Evolutionary conservation across 331 rosid species (phyloP).

Genomic region (Cydonia oblonga): DNA sequence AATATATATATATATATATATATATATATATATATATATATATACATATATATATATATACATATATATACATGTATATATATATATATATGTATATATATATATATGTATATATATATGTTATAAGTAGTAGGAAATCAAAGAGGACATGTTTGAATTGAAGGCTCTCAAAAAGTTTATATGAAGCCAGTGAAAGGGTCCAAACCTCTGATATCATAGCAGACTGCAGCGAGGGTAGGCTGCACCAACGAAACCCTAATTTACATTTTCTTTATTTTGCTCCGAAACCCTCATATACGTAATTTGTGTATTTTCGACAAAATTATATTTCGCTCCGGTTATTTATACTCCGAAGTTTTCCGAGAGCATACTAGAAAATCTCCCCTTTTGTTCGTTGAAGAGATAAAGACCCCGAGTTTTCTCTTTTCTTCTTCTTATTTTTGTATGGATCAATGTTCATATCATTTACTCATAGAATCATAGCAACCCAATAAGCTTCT

Average conservation of each 20-base stretch:
- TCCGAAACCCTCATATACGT: background rate
- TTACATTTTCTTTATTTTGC: background rate
- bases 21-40: too few relatives aligned
- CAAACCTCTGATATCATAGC: background rate
- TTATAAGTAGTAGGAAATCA: background rate
- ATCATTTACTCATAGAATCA: background rate
- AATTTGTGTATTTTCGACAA: background rate
- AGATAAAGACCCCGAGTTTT: background rate
- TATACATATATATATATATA: too few relatives aligned
- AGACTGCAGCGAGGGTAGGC: background rate
- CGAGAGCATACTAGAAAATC: too few relatives aligned
- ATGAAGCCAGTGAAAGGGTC: background rate
- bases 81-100: too few relatives aligned
- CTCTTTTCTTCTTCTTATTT: background rate
- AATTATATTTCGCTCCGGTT: too few relatives aligned
- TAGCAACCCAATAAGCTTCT: background rate
- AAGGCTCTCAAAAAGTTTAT: background rate
- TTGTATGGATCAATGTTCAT: background rate
- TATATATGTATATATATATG: background rate
- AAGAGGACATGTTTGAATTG: background rate
- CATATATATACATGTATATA: too few relatives aligned
- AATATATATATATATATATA: too few relatives aligned
- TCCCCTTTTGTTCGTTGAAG: background rate
- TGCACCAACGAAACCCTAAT: background rate
- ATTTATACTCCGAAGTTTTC: constrained; percentile 6